Base-by-base conservation (phyloP, 2,329 filamentous ascomycete species). In the Sphaerulina vaccinii region DNA sequence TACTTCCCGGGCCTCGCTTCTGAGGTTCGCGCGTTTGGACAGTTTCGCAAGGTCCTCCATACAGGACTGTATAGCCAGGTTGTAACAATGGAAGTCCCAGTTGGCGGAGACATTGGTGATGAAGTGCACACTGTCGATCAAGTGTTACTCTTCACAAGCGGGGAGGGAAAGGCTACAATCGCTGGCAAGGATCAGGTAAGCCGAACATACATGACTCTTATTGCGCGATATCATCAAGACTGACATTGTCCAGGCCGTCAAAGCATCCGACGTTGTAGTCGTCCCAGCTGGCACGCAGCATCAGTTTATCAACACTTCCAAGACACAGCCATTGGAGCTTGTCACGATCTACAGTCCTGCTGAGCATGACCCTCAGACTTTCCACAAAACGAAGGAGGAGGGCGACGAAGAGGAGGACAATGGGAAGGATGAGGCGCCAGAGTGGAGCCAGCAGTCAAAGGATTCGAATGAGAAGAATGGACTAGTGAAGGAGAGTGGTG, bases 61-160 rank as follows among this genome's bases (percentile, higher is more conserved):
- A 85, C 83, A 1, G 82, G 82, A 0, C 68, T 85, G 5, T 85
- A 84, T 65, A 77, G 75, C 9, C 83, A 86, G 65, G 67, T 86
- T 7, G 82, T 85, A 0, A 74, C 82, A 0, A 86, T 85, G 82
- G 82, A 81, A 37, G 75, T 86, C 0, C 83, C 82, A 0, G 78
- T 83, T 0, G 77, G 75, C 11, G 82, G 82, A 2, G 82, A 86
- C 23, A 85, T 86, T 59, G 81, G 83, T n/a, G 82, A 85, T 46
- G 82, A 85, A 69, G 82, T 83, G 54, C 82, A 85, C 64, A 79
- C 78, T 0, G 82, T 85, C 32, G 83, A 86, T 56, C 83, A 86
- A 59, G 79, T 82, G 49, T 71, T 86, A 10, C 81, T 83, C 10
- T 85, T 86, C 67, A 86, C 81, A 0, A 79, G 76, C 5, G 83